Conservation (phyloP, 345 rosid species). For the Lumnitzera racemosa region DNA sequence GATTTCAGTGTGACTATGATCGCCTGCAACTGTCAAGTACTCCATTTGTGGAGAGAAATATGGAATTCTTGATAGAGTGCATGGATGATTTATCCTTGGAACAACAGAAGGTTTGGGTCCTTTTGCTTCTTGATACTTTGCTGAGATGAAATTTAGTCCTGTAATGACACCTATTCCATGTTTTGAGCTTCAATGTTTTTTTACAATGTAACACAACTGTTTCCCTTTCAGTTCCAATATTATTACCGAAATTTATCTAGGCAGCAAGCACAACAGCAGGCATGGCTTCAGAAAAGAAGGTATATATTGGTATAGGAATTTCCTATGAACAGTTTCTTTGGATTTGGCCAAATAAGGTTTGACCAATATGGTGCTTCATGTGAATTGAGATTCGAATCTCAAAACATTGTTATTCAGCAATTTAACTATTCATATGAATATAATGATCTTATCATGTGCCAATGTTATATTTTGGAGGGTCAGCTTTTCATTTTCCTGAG, state of each 20-base stretch:
- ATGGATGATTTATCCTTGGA: slow-evolving; percentile 91
- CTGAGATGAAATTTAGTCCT: too few relatives aligned
- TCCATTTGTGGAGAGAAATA: slow-evolving; percentile 81
- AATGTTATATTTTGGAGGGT: too few relatives aligned
- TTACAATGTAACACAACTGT: slow-evolving; percentile 6
- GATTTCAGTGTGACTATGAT: slow-evolving; percentile 76
- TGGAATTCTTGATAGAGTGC: slow-evolving; percentile 95
- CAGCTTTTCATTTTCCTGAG: too few relatives aligned
- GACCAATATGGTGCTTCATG: too few relatives aligned
- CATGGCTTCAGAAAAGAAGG: slow-evolving; percentile 99
- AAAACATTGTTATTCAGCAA: too few relatives aligned
- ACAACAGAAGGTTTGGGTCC: slow-evolving; percentile 75
- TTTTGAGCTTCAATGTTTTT: background rate
- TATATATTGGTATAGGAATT: slow-evolving; percentile 5
- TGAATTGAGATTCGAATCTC: too few relatives aligned
- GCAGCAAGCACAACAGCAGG: slow-evolving; percentile 95
- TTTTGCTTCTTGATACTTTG: background rate
- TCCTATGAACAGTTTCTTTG: too few relatives aligned
- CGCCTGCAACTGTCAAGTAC: slow-evolving; percentile 76
- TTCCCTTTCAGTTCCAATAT: slow-evolving; percentile 67
- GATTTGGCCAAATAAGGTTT: too few relatives aligned
- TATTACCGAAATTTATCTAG: slow-evolving; percentile 79
- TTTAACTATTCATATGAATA: too few relatives aligned
- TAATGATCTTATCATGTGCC: too few relatives aligned
- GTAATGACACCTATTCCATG: too few relatives aligned